These are phyloP conservation scores for Lactifluus volemus DNA, from an alignment of 768 basidiomycete genomes.

Conservation along the genomic window DNA sequence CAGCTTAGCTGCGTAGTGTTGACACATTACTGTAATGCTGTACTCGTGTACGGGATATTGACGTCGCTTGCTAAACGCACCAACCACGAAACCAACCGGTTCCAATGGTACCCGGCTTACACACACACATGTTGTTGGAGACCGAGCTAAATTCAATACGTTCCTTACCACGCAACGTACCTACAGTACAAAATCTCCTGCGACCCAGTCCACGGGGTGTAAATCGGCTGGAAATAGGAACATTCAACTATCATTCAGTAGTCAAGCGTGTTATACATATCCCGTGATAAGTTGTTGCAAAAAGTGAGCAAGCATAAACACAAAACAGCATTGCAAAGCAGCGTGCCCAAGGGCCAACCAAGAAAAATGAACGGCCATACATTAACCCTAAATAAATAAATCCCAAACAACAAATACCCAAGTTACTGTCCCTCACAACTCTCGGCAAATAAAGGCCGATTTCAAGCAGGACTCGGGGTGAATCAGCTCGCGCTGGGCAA, in stretches of 20 bases:
- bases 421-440: background rate
- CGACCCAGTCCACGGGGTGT: background rate
- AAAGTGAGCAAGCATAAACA: background rate
- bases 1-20: background rate
- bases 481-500: no score
- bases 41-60: background rate
- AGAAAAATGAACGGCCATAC: background rate
- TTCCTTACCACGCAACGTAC: background rate
- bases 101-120: no score
- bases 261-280: conserved; percentile 1
- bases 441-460: background rate
- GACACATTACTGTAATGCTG: no score
- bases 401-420: background rate
- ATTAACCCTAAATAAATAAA: background rate
- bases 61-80: background rate
- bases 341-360: background rate
- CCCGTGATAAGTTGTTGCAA: background rate
- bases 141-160: background rate
- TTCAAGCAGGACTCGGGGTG: no score
- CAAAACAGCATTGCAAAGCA: background rate
- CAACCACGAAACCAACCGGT: no score
- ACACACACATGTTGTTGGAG: background rate
- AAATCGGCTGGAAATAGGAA: background rate
- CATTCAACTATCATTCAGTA: background rate
- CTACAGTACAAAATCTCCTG: background rate